Conservation (phyloP, 805 yeast species). For the Zygoascus tannicola region DNA sequence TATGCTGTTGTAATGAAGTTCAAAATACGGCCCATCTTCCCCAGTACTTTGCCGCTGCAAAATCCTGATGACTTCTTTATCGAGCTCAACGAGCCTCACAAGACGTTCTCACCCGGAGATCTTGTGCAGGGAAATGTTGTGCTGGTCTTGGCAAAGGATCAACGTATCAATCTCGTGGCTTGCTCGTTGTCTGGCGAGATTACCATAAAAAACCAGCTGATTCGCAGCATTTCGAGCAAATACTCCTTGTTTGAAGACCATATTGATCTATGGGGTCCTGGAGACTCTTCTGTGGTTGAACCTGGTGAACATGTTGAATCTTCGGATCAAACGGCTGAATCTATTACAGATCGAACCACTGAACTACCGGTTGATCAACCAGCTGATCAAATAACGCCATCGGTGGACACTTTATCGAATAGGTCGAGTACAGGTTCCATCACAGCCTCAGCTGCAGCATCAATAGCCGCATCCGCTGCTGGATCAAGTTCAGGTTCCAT, state of each 20-base stretch:
- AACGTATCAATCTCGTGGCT: conserved; percentile 16
- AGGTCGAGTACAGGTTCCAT: not conserved
- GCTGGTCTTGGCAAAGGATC: conserved; percentile 22
- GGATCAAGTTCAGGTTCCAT: not conserved
- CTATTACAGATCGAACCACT: not conserved
- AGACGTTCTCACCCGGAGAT: conserved; percentile 73
- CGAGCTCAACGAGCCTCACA: conserved; percentile 64
- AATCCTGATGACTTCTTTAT: conserved; percentile 46
- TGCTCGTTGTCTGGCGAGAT: conserved; percentile 25
- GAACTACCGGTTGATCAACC: not conserved
- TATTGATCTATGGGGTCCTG: conserved; percentile 20
- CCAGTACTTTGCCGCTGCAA: conserved; percentile 1
- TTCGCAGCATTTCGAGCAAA: conserved; percentile 23
- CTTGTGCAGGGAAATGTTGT: conserved; percentile 30
- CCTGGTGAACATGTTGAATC: not conserved
- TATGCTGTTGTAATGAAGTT: too few species aligned
- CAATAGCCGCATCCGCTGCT: not conserved
- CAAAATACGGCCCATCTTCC: conserved; percentile 3
- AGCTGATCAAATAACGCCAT: not conserved
- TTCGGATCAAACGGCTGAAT: not conserved
- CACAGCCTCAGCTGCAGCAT: conserved; percentile 1
- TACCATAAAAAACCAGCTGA: conserved; percentile 22
- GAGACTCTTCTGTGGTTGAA: not conserved
- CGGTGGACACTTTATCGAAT: conserved; percentile 5
- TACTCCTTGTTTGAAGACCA: conserved; percentile 24